A percentile compares a stretch with the other conserved stretches of the same genome.
Evolutionary conservation across 768 basidiomycete genomes (phyloP).

Genomic region (Leccinum incarnatum): DNA sequence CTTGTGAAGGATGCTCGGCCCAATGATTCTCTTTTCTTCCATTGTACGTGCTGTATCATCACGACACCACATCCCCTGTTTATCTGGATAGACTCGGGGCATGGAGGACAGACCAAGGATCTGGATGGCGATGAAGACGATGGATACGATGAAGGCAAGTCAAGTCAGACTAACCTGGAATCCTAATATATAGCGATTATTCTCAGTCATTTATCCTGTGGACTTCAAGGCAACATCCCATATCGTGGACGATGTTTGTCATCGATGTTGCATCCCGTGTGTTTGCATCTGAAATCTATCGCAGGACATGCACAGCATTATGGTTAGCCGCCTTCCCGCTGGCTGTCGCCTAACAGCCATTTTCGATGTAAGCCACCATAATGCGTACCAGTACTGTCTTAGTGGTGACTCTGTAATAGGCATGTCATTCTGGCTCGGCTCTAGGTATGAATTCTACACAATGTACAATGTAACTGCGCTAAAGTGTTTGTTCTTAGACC

Average conservation of each 20-base stretch:
- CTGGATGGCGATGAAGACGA: constrained; percentile 80
- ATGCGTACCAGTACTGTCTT: neutral
- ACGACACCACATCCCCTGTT: neutral
- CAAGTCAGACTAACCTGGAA: constrained; percentile 7
- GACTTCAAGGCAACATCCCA: constrained; percentile 63
- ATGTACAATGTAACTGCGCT: neutral
- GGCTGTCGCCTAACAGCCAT: constrained; percentile 89
- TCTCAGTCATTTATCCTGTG: constrained; percentile 81
- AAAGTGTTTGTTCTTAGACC: constrained; percentile 40
- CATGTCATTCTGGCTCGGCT: constrained; percentile 87
- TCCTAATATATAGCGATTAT: neutral
- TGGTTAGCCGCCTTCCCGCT: constrained; percentile 77
- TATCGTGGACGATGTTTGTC: constrained; percentile 88
- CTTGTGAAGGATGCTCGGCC: constrained; percentile 41
- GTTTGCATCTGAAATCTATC: constrained; percentile 2
- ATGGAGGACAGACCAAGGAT: constrained; percentile 90
- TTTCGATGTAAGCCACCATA: constrained; percentile 57
- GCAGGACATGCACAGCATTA: constrained; percentile 70
- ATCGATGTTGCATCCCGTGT: neutral
- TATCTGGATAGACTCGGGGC: constrained; percentile 69
- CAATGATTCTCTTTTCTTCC: constrained; percentile 89
- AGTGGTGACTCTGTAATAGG: constrained; percentile 40
- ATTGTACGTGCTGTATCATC: constrained; percentile 49
- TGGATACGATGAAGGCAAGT: constrained; percentile 72
- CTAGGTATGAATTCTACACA: constrained; percentile 49